Evolutionary conservation across 2,329 filamentous ascomycete species (phyloP), one percentile per base, ranked within the genome.

Genomic region (Arthrobotrys iridis): DNA sequence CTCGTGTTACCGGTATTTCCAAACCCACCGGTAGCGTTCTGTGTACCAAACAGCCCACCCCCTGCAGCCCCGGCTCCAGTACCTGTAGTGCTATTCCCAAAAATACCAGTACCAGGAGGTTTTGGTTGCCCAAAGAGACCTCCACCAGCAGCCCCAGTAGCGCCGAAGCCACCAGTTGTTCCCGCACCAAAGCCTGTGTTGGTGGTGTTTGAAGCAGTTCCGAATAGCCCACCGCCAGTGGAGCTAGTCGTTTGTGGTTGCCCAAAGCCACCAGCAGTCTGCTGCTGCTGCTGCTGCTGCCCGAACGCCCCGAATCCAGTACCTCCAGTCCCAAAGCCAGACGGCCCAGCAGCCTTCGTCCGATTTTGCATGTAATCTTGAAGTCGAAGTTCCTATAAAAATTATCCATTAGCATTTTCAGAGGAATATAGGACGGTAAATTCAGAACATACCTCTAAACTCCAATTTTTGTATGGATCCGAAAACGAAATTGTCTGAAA

Each of bases 341-440:
- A 78, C 50, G 80, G 82, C 40, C 71, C 71, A 37, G 71, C 45
- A 8, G 71, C 63, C 43, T 75, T 75, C 1, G 90, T 72, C 93
- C 63, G 89, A 58, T 93, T 93, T 82, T 93, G 91, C 72, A 90
- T 88, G 81, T 99, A 99, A 82, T 99, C 95, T 48, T 89, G 92
- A 76, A 96, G 83, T 80, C 92, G 87, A 63, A 95, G 83, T 82
- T 95, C 90, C 79, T 92, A 60, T 8, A 43, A 46, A 28, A 1
- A 1, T 13, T n/a, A n/a, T n/a, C n/a, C 2, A 41, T 78, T 45
- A 79, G 67, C 20, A 50, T 48, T 46, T 24, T 68, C 48, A 22
- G 59, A 74, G 58, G 13, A 63, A 15, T 4, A 48, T 33, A 13
- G 33, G 43, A 18, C 43, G 22, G 4, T 22, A 13, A 30, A 24